Evolutionary conservation across 2,329 filamentous ascomycete genomes (phyloP), one percentile per base, ranked within the genome.

Genomic region (Acarospora socialis): DNA sequence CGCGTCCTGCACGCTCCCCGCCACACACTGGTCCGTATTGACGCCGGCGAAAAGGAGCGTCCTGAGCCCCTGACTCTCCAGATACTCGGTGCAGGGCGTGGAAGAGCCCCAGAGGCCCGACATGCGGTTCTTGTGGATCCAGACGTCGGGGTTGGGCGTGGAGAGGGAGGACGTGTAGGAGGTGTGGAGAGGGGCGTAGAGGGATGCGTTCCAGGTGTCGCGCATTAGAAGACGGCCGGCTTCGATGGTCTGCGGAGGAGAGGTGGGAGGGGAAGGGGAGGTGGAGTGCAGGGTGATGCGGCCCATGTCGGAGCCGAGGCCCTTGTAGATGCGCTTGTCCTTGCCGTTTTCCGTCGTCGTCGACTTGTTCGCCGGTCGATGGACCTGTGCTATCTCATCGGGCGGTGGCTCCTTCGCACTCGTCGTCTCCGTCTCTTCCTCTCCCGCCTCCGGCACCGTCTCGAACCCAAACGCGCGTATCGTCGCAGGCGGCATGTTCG

Each of bases 1-100:
- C 3, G 63, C 66, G 51, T 75, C 68, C 29, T 59, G 54, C 36
- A 73, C 49, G 9, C 66, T 72, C 1, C 66, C 66, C 14, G 64
- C 55, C 5, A 75, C 69, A 44, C 70, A 73, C 45, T 73, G 68
- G 49, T 75, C 69, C 3, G 69, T 72, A 43, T 75, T 74, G 8
- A 73, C 69, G 0, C 70, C 70, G 1, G 65, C 52, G 39, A 74
- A 72, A 13, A 75, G 43, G 26, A 73, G 45, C 4, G 67, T 73
- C 26, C 41, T 59, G 35, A 59, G 60, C 28, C 55, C 40, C 23
- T 48, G 20, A 8, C 18, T 36, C 29, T 55, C 44, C 30, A 72
- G 46, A 22, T 55, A 59, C 22, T 50, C 48, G 33, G 57, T 58
- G 27, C 67, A 51, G 5, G 55, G 52, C 26, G 62, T 63, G 7